Evolutionary conservation across 768 basidiomycete species (phyloP).

Genomic region (Rhodotorula graminis): DNA sequence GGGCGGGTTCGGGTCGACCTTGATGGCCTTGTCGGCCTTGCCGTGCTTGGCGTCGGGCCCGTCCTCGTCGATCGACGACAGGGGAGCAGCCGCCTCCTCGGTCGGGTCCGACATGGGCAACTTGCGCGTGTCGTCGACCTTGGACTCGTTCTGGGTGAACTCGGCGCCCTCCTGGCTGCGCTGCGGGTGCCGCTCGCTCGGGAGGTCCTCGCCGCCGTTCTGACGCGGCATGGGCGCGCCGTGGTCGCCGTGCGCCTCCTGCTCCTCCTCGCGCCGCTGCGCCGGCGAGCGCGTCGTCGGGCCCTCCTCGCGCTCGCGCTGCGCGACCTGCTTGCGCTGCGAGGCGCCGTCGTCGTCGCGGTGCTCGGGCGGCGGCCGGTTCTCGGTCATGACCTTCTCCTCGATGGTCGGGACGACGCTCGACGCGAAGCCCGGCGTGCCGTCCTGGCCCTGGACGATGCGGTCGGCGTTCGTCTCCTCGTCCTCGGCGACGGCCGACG

Average conservation of each 20-base stretch:
- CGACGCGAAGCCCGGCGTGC: conserved; percentile 58
- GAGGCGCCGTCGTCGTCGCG: neutral
- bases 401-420: conserved; percentile 65
- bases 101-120: neutral
- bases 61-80: conserved; percentile 18
- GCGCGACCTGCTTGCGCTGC: conserved; percentile 4
- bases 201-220: conserved; percentile 1
- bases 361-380: conserved; percentile 40
- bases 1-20: conserved; percentile 8
- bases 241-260: conserved; percentile 8
- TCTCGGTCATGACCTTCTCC: conserved; percentile 60
- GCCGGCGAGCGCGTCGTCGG: neutral
- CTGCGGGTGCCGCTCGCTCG: conserved; percentile 7
- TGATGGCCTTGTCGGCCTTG: conserved; percentile 4
- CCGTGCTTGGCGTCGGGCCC: neutral
- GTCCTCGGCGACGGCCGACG: neutral
- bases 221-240: conserved; percentile 2
- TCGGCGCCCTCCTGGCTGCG: conserved; percentile 23
- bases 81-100: neutral
- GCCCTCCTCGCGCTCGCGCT: conserved; percentile 27
- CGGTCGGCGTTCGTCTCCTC: conserved; percentile 35
- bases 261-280: conserved; percentile 7
- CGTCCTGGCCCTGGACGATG: conserved; percentile 47
- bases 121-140: conserved; percentile 30
- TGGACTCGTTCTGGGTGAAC: conserved; percentile 9